A percentile compares a stretch with the other conserved stretches of the same genome.
These are phyloP conservation scores for Taphrina confusa DNA, from an alignment of 1,139 yeast genomes.

Conservation along the genomic window DNA sequence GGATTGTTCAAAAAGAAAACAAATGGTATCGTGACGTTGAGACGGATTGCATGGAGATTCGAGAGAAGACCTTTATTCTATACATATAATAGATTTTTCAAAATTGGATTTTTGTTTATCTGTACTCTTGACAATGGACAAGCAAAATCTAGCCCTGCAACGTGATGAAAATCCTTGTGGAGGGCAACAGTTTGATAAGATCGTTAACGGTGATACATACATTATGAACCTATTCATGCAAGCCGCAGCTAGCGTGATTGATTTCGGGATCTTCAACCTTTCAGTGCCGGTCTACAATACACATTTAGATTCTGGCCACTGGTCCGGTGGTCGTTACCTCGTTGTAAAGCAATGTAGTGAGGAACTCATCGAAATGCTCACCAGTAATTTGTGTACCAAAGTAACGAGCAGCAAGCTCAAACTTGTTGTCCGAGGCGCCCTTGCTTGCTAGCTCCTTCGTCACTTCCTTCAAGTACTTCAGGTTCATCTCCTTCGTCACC, in stretches of 20 bases:
- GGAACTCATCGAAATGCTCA: slow-evolving; percentile 65
- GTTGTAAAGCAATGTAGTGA: slow-evolving; percentile 51
- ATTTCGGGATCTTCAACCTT: too few relatives aligned
- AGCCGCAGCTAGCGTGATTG: background rate
- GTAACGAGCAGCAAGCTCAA: slow-evolving; percentile 58
- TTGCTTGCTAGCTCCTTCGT: slow-evolving; percentile 57
- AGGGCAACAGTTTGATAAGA: too few relatives aligned
- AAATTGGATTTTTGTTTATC: too few relatives aligned
- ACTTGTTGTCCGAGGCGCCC: slow-evolving; percentile 59
- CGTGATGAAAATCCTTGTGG: too few relatives aligned
- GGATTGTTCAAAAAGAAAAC: too few relatives aligned
- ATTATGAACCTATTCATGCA: background rate
- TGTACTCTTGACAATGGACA: too few relatives aligned
- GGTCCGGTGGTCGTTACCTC: slow-evolving; percentile 36
- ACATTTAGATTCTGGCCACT: slow-evolving; percentile 35
- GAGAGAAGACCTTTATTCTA: too few relatives aligned
- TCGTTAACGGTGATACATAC: slow-evolving; percentile 3
- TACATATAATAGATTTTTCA: too few relatives aligned
- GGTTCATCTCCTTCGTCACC: slow-evolving; percentile 61
- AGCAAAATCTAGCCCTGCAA: too few relatives aligned
- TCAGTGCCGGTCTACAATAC: background rate
- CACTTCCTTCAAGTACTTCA: slow-evolving; percentile 62
- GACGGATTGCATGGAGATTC: too few relatives aligned
- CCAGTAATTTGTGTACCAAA: slow-evolving; percentile 68
- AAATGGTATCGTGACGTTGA: too few relatives aligned